Evolutionary conservation across 2,329 filamentous ascomycete species (phyloP), one percentile per base, ranked within the genome.

Genomic region (Phaeosphaeria sp.): DNA sequence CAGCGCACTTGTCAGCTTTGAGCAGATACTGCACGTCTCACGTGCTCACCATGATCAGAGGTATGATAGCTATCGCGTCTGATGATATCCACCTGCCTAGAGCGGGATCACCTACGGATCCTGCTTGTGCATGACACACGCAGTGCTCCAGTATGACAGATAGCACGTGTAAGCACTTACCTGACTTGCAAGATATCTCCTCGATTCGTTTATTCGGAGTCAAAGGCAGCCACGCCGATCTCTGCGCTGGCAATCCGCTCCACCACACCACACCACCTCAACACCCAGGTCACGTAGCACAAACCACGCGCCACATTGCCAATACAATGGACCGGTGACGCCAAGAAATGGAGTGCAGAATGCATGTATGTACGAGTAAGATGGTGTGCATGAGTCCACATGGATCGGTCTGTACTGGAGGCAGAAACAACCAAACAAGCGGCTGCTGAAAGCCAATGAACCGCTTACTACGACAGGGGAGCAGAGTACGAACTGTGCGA

Each of bases 261-360:
- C 48, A 33, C 48, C 48, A 25, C 33, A 39, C 21, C 48, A 41
- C 20, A 22, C 21, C 20, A 49, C n/a, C 22, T 33, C 25, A 27
- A 44, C 49, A 51, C 39, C 42, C 39, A 39, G n/a, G 23, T 30
- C 21, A 30, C 36, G 36, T 23, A 20, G 27, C 49, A 44, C 39
- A 22, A 41, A 41, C 36, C 44, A 36, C 30, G n/a, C 49, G 49
- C 49, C 49, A 51, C 49, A 27, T 25, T 43, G 27, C 39, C 15
- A 21, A 25, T 41, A 33, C 49, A 21, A 21, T 22, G 42, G 36
- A 51, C 44, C 49, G 17, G 51, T 53, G 51, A 41, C 25, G 51
- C 51, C 30, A 53, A 48, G 51, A 53, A 15, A 43, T 53, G 51
- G 51, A 53, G 51, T 53, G 51, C 51, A 53, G 43, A 17, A 42